Base-by-base conservation (phyloP, 768 basidiomycete species). In the Phylloporus arenicola region DNA sequence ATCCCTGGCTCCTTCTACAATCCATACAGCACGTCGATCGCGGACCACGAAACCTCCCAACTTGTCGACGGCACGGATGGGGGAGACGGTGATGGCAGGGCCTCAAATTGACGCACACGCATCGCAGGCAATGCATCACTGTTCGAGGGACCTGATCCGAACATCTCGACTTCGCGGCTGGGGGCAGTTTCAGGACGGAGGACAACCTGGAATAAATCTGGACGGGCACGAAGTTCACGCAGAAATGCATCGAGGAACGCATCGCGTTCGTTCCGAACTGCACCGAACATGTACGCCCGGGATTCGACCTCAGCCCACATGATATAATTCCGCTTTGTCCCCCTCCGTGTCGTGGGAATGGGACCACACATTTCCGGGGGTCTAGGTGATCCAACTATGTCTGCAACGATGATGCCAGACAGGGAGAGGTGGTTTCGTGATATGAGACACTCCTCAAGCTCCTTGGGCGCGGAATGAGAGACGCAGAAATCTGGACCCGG, bases 161-260 rank as follows among this genome's bases (percentile, higher is more conserved):
- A n/a, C n/a, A n/a, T n/a, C n/a, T 66, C 57, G 6, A 70, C 52
- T 3, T 47, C 17, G 14, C 45, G 50, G 1, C 54, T 55, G 1
- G 67, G 64, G 22, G 60, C 60, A 0, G 62, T 65, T 9, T 70
- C 68, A 2, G 65, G 62, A 12, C 57, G 59, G 5, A 60, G 58
- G 17, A 69, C 54, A 3, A 70, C 63, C 24, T 65, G 56, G 42
- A 70, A 70, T 2, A 67, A 51, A 30, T 70, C 64, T 2, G 65
- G 69, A 6, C 64, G 61, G 1, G 56, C 57, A n/a, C 62, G 56
- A 16, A 70, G 61, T 19, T 68, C 64, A 19, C 49, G 44, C 1
- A 70, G 43, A 31, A 70, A 70, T 9, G 61, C 58, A 0, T 52
- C 40, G 4, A 57, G 51, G 39, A 70, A 69, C 1, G 38, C 25